Percentiles rank a stretch among this genome's conserved stretches.
Evolutionary conservation across 495 filamentous ascomycete species (phyloP).

Genomic region (Penicillium ochrochloron): DNA sequence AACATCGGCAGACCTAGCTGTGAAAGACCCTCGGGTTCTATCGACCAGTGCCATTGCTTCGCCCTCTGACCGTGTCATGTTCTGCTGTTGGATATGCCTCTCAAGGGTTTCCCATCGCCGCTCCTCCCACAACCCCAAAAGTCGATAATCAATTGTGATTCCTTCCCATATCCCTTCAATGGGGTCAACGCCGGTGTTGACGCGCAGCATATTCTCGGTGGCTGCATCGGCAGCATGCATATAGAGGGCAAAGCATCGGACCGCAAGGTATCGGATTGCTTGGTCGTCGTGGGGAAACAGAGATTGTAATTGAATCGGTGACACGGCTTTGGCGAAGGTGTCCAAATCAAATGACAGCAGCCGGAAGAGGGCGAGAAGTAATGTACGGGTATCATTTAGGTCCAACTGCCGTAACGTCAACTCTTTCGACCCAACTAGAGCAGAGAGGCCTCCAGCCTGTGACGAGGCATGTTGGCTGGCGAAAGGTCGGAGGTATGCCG

Average conservation of each 20-base stretch:
- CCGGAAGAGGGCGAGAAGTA: constrained; percentile 74
- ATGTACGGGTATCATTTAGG: constrained; percentile 34
- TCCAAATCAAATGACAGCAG: constrained; percentile 74
- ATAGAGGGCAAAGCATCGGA: constrained; percentile 77
- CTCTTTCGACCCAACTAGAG: constrained; percentile 44
- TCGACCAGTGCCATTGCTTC: constrained; percentile 38
- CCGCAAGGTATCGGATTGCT: constrained; percentile 76
- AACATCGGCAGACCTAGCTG: constrained; percentile 56
- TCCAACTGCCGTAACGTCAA: constrained; percentile 45
- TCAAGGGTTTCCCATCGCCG: constrained; percentile 45
- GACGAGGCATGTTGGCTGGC: constrained; percentile 52
- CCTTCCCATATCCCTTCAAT: constrained; percentile 78
- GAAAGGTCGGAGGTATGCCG: constrained; percentile 65
- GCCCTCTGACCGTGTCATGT: constrained; percentile 28
- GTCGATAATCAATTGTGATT: constrained; percentile 77
- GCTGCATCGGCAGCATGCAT: constrained; percentile 81
- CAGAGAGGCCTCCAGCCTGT: constrained; percentile 45
- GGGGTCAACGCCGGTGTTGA: constrained; percentile 63
- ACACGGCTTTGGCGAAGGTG: constrained; percentile 63
- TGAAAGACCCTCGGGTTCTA: constrained; percentile 49
- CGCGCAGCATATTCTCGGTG: constrained; percentile 67
- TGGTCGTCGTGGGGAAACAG: constrained; percentile 65
- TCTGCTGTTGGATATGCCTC: constrained; percentile 28
- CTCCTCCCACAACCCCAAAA: constrained; percentile 82
- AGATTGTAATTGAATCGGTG: constrained; percentile 66